Base-by-base conservation (phyloP, 306 rosid species). In the Alnus glutinosa region DNA sequence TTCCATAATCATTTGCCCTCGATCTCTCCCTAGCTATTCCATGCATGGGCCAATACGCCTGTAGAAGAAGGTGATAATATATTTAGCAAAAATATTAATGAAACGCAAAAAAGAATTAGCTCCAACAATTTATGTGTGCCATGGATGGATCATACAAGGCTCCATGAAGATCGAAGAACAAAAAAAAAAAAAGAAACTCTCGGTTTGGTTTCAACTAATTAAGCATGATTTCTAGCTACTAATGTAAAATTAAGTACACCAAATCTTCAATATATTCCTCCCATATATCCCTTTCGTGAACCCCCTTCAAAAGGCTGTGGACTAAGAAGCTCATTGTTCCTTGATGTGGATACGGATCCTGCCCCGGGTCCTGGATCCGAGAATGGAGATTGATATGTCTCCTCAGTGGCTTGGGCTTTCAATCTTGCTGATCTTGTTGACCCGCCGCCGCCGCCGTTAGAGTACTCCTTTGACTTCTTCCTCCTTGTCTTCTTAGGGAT, bases 401-500 rank as follows among this genome's bases (percentile, higher is more conserved):
- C 28, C 18, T 86, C 88, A 8, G 46, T 50, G 10, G 46, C 61
- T 18, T 55, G 82, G 4, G 80, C 13, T 86, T 78, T 91, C 57
- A 79, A 42, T 84, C 86, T 90, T 0, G 79, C 28, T 72, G 79
- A 34, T 72, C 54, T 90, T 6, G 91, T 57, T 9, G 92, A 79
- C 1, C 84, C 84, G 10, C 57, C 73, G 8, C 7, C 5, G 28
- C 28, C 28, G 18, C 3, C 11, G 6, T 82, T 67, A 9, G 59
- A 52, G 51, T 90, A 28, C 16, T 59, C 96, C 68, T 84, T 93
- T 10, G 90, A 72, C 50, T 82, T 89, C 88, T 88, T 95, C 64
- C 92, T 74, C 23, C 88, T 73, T 36, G 70, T 34, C 83, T 75
- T 96, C 78, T 82, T 96, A 3, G 98, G 96, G 37, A 86, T 71